phyloP scores from a whole-genome alignment of 108 stramenopile genomes.

The Nitzschia putrida region DNA sequence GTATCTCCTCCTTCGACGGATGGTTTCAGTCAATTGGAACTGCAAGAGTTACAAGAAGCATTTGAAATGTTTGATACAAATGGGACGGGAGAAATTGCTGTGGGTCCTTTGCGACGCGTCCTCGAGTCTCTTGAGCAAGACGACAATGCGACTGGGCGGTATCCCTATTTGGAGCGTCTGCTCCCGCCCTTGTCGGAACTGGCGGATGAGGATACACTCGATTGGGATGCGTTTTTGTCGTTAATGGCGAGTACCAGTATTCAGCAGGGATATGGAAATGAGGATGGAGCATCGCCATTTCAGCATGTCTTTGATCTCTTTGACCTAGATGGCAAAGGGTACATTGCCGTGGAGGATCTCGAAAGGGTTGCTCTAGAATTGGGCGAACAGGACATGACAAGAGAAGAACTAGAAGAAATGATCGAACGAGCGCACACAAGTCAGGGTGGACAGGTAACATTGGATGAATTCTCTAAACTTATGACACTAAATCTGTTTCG shows the following conservation, averaged over 20 bases:
- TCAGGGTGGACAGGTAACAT: constrained; percentile 82
- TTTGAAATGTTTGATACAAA: constrained; percentile 43
- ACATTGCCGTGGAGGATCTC: constrained; percentile 92
- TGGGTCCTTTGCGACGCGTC: constrained; percentile 16
- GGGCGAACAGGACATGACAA: constrained; percentile 93
- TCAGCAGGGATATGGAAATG: constrained; percentile 17
- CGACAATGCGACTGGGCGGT: background rate
- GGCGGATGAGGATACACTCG: constrained; percentile 29
- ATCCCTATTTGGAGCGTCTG: constrained; percentile 26
- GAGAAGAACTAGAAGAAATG: constrained; percentile 98
- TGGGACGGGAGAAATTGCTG: constrained; percentile 19
- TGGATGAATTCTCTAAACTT: constrained; percentile 90
- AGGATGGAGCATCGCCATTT: constrained; percentile 51
- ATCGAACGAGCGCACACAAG: constrained; percentile 91
- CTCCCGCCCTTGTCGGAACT: constrained; percentile 15
- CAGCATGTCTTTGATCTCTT: constrained; percentile 97
- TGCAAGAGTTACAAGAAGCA: constrained; percentile 37
- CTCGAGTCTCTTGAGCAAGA: constrained; percentile 18
- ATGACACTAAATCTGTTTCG: constrained; percentile 83
- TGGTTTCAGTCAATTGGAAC: constrained; percentile 37
- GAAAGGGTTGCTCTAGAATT: constrained; percentile 94
- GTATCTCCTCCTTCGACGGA: constrained; percentile 8
- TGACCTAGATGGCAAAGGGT: constrained; percentile 94
- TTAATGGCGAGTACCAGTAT: constrained; percentile 85
- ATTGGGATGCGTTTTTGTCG: constrained; percentile 84